Evolutionary conservation across 1,284 basidiomycete genomes (phyloP).

Genomic region (Rhizoctonia solani): DNA sequence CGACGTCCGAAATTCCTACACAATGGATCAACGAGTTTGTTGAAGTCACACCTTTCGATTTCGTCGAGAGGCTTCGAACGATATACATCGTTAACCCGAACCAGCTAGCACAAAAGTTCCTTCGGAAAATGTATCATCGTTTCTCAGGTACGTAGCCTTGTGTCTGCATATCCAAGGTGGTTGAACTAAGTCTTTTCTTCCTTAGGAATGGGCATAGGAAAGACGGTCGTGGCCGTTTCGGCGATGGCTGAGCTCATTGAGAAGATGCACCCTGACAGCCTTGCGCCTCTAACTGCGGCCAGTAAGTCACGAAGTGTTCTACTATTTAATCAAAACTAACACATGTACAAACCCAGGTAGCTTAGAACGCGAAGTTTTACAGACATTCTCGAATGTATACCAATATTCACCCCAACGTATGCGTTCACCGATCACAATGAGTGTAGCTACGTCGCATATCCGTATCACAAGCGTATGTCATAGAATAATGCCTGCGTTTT

Average conservation of each 20-base stretch:
- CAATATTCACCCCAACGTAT: constrained; percentile 37
- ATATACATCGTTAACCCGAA: constrained; percentile 83
- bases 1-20: constrained; percentile 76
- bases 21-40: constrained; percentile 81
- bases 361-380: constrained; percentile 36
- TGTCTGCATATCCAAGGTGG: not conserved
- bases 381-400: constrained; percentile 37
- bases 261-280: constrained; percentile 55
- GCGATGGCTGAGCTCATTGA: constrained; percentile 62
- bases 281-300: constrained; percentile 58
- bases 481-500: not conserved
- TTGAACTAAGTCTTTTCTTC: constrained; percentile 20
- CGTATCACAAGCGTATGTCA: constrained; percentile 65
- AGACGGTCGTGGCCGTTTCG: constrained; percentile 59
- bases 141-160: constrained; percentile 62
- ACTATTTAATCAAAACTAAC: not conserved
- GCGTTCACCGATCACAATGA: constrained; percentile 64
- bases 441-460: constrained; percentile 65
- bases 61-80: constrained; percentile 60
- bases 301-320: constrained; percentile 49
- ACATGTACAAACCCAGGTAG: constrained; percentile 11
- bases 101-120: constrained; percentile 68
- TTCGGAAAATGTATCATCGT: constrained; percentile 75
- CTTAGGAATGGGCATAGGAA: constrained; percentile 61
- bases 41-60: constrained; percentile 74